Evolutionary conservation across 2,329 filamentous ascomycete species (phyloP), one percentile per base, ranked within the genome.

Genomic region (Colletotrichum orbiculare): DNA sequence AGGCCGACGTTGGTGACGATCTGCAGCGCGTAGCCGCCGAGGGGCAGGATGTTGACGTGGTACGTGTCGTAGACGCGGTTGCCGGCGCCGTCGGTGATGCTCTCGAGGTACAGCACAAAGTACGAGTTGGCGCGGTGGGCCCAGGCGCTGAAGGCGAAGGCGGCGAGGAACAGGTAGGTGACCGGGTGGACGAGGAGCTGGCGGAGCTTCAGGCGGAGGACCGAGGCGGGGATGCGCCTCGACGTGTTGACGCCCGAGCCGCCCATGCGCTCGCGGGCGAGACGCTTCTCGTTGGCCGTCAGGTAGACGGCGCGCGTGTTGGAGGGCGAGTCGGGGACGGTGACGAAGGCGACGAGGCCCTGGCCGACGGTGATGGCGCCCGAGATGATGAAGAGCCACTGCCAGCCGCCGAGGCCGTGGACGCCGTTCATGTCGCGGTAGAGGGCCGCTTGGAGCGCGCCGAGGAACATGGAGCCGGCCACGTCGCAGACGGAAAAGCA

Each of bases 371-470:
- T 83, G 25, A 80, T 76, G 42, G 74, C 71, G 1, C 81, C 81
- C 2, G 81, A 77, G 34, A 83, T 77, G 41, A 82, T 78, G 39
- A 82, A 82, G 0, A 82, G 72, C 81, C 81, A 83, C 60, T 78
- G 77, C 81, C 81, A 83, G 4, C 79, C 80, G 1, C 70, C 70
- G 3, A 82, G 69, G 0, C 79, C 79, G 13, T 73, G 73, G 1
- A 75, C 75, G 17, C 79, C 77, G 54, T 82, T 76, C 68, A 83
- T 75, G 43, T 77, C 75, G 17, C 73, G 72, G 54, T 81, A 80
- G 2, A 81, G 76, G 1, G 76, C 80, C 1, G 77, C 77, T 13
- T 81, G 80, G 7, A 83, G 75, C 5, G 81, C 74, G 3, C 81
- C 80, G 2, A 80, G 72, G 53, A 83, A 83, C 71, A 80, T 79